Base-by-base conservation (phyloP, 2,329 filamentous ascomycete genomes). In the Penicillium polonicum region DNA sequence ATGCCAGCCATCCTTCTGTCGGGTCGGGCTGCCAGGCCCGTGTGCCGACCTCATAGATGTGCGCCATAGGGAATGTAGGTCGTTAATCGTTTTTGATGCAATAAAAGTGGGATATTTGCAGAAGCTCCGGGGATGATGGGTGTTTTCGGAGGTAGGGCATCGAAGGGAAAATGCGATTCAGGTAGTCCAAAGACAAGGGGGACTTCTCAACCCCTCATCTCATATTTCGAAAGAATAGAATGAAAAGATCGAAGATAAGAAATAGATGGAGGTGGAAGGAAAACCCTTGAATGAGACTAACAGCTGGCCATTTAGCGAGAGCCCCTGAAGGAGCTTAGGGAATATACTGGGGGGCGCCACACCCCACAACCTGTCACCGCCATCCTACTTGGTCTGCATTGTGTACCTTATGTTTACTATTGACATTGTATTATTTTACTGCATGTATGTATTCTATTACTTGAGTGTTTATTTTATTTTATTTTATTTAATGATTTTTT, bases 11-110 rank as follows among this genome's bases (percentile, higher is more conserved):
- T 79, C 94, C 94, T 79, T 99, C 93, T 61, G 90, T 90, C 75
- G 86, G 81, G 82, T 99, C 94, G 70, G 94, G 92, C 85, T 97
- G 94, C 94, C 94, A 99, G 74, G 92, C 94, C 85, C 91, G 88
- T 71, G 93, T 97, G 74, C 93, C 94, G 73, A 97, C 86, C 83
- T 97, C 92, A 81, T 95, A 97, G 75, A 86, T 91, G 79, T 95
- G 90, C 81, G 91, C 91, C 92, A 96, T 96, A 78, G 43, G 29
- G 10, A 27, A 35, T 44, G 29, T 48, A 45, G 17, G 50, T 52
- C 38, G 54, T 58, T 52, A 59, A 48, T 44, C 36, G 36, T 57
- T 12, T 21, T 38, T 42, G 48, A 41, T 55, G 44, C 27, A 48
- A 63, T 51, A 44, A 57, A 57, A 48, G 43, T 41, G 54, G 56